Conservation (phyloP, 305 asterid species). For the Fraxinus sp. region DNA sequence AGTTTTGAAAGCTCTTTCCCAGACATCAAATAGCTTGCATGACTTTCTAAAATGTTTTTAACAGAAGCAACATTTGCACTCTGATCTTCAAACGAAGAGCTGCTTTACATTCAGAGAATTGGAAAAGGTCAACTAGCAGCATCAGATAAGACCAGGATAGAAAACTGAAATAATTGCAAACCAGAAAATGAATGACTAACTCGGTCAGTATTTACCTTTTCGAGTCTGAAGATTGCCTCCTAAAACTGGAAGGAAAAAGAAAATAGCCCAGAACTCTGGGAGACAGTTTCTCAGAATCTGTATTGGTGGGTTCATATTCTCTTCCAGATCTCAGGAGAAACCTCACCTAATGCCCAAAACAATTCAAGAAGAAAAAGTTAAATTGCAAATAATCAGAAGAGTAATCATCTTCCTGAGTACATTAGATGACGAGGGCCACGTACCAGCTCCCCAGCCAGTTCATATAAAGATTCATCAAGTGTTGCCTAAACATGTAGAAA, state of each 20-base stretch:
- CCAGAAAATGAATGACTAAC: constrained; percentile 13
- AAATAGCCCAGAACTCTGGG: constrained; percentile 90
- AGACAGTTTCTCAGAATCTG: constrained; percentile 72
- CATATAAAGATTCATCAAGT: constrained; percentile 89
- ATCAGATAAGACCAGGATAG: constrained; percentile 17
- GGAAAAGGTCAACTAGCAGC: constrained; percentile 18
- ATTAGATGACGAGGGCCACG: constrained; percentile 21
- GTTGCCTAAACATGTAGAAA: constrained; percentile 70
- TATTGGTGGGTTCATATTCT: constrained; percentile 72
- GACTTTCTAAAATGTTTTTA: constrained; percentile 88
- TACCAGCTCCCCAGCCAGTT: constrained; percentile 99
- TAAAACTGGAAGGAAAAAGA: constrained; percentile 76
- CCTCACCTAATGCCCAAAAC: constrained; percentile 64
- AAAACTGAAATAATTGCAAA: constrained; percentile 18
- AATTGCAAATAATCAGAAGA: constrained; percentile 17
- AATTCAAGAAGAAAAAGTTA: constrained; percentile 6
- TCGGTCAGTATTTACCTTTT: constrained; percentile 49
- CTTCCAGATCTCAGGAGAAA: constrained; percentile 97
- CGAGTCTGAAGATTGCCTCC: constrained; percentile 71
- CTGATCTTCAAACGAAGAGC: constrained; percentile 81
- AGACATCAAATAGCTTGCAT: constrained; percentile 96
- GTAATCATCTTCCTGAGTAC: constrained; percentile 20
- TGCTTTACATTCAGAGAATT: constrained; percentile 34
- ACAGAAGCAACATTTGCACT: constrained; percentile 95
- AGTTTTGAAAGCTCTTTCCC: constrained; percentile 98